Evolutionary conservation across 2,329 filamentous ascomycete species (phyloP), one percentile per base, ranked within the genome.

Genomic region (Fusarium paranaense): DNA sequence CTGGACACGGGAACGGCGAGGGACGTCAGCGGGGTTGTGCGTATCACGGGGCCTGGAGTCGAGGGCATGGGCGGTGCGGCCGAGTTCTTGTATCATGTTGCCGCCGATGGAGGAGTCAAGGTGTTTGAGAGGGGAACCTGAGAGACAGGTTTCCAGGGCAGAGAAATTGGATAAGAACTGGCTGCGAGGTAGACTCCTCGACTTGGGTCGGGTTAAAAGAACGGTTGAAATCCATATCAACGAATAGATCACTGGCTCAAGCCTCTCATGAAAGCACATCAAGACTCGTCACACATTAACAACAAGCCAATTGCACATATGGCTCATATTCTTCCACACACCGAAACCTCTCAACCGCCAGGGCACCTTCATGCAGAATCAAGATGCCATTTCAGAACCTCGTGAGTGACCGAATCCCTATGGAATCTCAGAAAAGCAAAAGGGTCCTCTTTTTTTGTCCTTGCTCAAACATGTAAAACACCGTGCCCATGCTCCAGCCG

Each of bases 11-110:
- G 96, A 1, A 91, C 92, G n/a, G 95, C 96, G 71, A 92, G 89
- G 80, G 96, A 98, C 83, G 94, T 98, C 35, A 97, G 94, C 83
- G 96, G 96, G 4, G 95, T 98, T 50, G 79, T 98, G 72, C 89
- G 95, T 74, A 87, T 97, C 59, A 95, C 93, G 20, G 86, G 87
- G 52, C 80, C 79, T 27, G 78, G 75, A 47, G 67, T 72, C 11
- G 78, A 79, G 32, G 72, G 62, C 33, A 76, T 71, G 25, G 78
- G 85, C 2, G 87, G 88, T 73, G 88, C 94, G 76, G 90, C 87
- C 71, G 96, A 98, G 83, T 89, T 93, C 79, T 79, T 98, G 80
- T 98, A 97, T 85, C 91, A 93, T 79, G 90, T 98, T 33, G 90
- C 91, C 62, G 90, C 91, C 11, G 95, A 98, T 84, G 94, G 94